Evolutionary conservation across 2,329 filamentous ascomycete species (phyloP).

Genomic region (Aureobasidium sp.): DNA sequence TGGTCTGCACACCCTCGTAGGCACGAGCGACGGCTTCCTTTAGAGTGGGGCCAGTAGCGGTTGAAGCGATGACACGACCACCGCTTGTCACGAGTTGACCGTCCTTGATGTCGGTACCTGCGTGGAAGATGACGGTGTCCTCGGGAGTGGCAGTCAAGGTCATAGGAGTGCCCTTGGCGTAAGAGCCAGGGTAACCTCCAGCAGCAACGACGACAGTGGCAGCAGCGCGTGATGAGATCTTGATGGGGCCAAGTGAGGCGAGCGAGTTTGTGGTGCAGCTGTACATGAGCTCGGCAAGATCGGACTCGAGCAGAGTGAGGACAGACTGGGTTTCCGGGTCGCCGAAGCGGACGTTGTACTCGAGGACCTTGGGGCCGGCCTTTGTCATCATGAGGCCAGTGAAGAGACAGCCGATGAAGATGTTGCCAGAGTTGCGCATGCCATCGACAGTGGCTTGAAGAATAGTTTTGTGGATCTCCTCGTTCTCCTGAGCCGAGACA

Average conservation of each 20-base stretch:
- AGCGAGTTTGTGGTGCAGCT: conserved; percentile 73
- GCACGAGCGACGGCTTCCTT: conserved; percentile 77
- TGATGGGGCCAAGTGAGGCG: conserved; percentile 36
- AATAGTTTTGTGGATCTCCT: conserved; percentile 69
- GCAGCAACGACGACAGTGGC: conserved; percentile 92
- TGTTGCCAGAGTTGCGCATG: conserved; percentile 70
- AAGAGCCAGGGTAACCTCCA: conserved; percentile 80
- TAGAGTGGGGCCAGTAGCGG: conserved; percentile 66
- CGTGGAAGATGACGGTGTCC: conserved; percentile 70
- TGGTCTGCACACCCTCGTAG: conserved; percentile 74
- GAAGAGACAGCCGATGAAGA: conserved; percentile 70
- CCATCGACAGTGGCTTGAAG: conserved; percentile 85
- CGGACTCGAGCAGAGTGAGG: conserved; percentile 72
- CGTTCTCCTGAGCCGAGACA: conserved; percentile 56
- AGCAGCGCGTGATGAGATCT: conserved; percentile 52
- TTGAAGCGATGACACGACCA: conserved; percentile 90
- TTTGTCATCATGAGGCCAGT: conserved; percentile 92
- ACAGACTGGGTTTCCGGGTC: conserved; percentile 89
- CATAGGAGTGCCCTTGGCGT: conserved; percentile 69
- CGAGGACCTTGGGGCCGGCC: conserved; percentile 70
- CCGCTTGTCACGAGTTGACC: conserved; percentile 67
- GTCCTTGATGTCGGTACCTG: conserved; percentile 66
- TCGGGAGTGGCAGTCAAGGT: conserved; percentile 43
- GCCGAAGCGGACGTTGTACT: conserved; percentile 91
- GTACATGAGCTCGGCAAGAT: conserved; percentile 82